phyloP scores from a whole-genome alignment of 148 eudicot genomes.

The Cornus suecica region DNA sequence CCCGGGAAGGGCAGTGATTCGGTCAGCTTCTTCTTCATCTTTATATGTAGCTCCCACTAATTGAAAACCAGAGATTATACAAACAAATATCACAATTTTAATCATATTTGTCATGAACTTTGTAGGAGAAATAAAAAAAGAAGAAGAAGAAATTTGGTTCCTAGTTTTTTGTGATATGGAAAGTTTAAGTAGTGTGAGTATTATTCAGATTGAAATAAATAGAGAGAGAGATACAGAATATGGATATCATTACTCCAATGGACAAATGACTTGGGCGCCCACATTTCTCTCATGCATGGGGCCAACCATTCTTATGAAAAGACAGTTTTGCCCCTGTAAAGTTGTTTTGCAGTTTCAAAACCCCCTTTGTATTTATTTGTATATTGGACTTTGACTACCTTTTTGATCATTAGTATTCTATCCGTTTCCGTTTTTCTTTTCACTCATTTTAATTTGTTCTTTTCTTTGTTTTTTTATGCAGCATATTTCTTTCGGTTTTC shows the following conservation, averaged over 20 bases:
- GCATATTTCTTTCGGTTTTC: conserved; percentile 1
- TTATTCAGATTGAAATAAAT: conserved; percentile 4
- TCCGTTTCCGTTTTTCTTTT: background rate
- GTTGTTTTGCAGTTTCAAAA: background rate
- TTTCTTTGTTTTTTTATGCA: background rate
- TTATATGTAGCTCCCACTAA: conserved; percentile 13
- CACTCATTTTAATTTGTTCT: background rate
- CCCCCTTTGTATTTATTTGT: conserved; percentile 5
- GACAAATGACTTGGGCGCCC: conserved; percentile 2
- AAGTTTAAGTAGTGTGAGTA: background rate
- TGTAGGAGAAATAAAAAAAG: background rate
- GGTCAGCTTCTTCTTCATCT: conserved; percentile 56
- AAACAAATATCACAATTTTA: background rate
- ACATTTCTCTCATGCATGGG: background rate
- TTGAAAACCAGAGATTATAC: conserved; percentile 10
- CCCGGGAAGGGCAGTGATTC: conserved; percentile 64
- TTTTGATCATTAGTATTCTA: background rate
- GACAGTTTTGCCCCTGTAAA: too few relatives aligned
- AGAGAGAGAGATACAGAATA: background rate
- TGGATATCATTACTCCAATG: background rate
- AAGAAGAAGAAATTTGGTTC: background rate
- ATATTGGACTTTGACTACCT: conserved; percentile 6
- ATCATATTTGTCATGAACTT: conserved; percentile 19
- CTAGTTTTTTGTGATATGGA: conserved; percentile 11
- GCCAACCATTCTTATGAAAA: too few relatives aligned